These are phyloP conservation scores for Starmerella bombicola DNA, from an alignment of 805 yeast species.

Conservation along the genomic window DNA sequence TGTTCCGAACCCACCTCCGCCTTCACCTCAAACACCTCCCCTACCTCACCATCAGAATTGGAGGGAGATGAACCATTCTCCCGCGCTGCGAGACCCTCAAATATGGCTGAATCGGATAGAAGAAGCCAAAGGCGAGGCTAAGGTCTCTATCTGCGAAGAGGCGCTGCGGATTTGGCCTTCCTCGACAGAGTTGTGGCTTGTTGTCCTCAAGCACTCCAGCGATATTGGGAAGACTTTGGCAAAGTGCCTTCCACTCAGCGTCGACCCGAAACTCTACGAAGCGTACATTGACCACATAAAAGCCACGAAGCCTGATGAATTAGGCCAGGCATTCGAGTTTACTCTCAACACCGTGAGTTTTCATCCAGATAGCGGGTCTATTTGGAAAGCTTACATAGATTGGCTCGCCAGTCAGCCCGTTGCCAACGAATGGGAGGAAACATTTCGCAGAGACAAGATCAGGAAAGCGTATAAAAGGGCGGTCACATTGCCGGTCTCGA, in stretches of 20 bases:
- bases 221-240: slow-evolving; percentile 55
- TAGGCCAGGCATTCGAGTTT: slow-evolving; percentile 74
- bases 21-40: too few species aligned
- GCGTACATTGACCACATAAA: slow-evolving; percentile 70
- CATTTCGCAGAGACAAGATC: slow-evolving; percentile 63
- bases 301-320: slow-evolving; percentile 63
- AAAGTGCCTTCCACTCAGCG: slow-evolving; percentile 48
- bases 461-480: slow-evolving; percentile 61
- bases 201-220: slow-evolving; percentile 40
- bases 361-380: slow-evolving; percentile 54
- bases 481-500: slow-evolving; percentile 60
- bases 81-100: slow-evolving; percentile 8
- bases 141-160: slow-evolving; percentile 29
- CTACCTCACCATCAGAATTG: too few species aligned
- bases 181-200: slow-evolving; percentile 64
- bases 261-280: slow-evolving; percentile 59
- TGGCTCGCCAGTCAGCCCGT: slow-evolving; percentile 58
- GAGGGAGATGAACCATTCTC: too few species aligned
- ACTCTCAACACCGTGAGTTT: slow-evolving; percentile 67
- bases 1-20: too few species aligned
- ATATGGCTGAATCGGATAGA: slow-evolving; percentile 7
- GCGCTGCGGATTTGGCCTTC: slow-evolving; percentile 55
- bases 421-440: slow-evolving; percentile 66
- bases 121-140: background rate
- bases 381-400: slow-evolving; percentile 77